Conservation (phyloP, 208 protist genomes). For the Leishmania turanica region DNA sequence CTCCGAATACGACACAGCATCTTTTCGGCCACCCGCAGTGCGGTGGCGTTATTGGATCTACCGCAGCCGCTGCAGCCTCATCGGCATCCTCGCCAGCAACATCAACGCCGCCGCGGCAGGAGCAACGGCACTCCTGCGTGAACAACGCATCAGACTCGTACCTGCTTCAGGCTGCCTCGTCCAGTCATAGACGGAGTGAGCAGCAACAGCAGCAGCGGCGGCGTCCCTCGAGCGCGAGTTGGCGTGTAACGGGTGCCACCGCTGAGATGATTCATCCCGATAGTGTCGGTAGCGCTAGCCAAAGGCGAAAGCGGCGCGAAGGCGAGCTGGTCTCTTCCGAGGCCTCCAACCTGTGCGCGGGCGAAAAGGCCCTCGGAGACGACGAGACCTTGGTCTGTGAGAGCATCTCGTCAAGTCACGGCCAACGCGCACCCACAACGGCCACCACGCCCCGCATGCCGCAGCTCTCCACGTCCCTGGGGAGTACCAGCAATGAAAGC, state of each 20-base stretch:
- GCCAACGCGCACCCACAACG: background rate
- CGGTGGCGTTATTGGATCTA: background rate
- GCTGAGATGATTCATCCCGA: background rate
- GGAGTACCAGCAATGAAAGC: background rate
- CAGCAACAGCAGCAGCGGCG: background rate
- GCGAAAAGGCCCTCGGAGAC: background rate
- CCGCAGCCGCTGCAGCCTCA: background rate
- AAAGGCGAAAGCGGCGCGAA: background rate
- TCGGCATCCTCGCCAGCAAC: background rate
- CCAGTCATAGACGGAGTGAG: background rate
- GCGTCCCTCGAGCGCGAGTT: background rate
- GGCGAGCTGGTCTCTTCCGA: background rate
- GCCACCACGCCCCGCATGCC: background rate
- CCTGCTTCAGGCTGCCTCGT: conserved; percentile 13
- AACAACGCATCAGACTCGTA: conserved; percentile 21
- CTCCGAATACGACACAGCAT: background rate
- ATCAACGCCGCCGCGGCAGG: background rate
- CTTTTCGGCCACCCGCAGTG: background rate
- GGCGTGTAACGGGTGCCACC: background rate
- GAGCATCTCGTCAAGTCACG: background rate
- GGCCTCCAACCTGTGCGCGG: background rate
- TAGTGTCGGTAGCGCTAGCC: background rate
- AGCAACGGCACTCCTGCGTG: conserved; percentile 6
- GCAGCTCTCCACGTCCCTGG: background rate
- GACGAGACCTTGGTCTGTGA: background rate